Evolutionary conservation across 306 rosid genomes (phyloP).

Genomic region (Begonia peltatifolia): DNA sequence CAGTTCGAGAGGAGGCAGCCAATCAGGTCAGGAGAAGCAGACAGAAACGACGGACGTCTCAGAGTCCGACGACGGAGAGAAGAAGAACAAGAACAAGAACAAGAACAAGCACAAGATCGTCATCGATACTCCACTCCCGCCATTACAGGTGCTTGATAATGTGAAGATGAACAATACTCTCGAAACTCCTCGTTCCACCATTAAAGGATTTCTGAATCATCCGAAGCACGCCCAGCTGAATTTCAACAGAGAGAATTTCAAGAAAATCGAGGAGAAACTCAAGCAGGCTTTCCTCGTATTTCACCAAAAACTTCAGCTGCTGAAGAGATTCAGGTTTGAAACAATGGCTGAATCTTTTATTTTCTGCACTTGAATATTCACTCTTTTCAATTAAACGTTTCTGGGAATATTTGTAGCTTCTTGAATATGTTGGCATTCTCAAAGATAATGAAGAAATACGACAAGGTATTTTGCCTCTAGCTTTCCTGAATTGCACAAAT

Average conservation of each 20-base stretch:
- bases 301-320: constrained; percentile 43
- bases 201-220: constrained; percentile 28
- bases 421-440: constrained; percentile 51
- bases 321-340: constrained; percentile 41
- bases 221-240: constrained; percentile 17
- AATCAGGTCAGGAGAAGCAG: too few relatives aligned
- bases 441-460: constrained; percentile 81
- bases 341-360: neutral
- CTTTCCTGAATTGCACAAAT: neutral
- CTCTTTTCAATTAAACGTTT: constrained; percentile 4
- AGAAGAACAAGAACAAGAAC: too few relatives aligned
- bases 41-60: too few relatives aligned
- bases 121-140: neutral
- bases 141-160: constrained; percentile 15
- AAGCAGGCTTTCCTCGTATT: constrained; percentile 40
- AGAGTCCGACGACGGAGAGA: too few relatives aligned
- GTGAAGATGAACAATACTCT: constrained; percentile 40
- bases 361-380: neutral
- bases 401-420: constrained; percentile 29
- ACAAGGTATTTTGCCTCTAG: constrained; percentile 36
- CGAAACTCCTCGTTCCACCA: constrained; percentile 43
- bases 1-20: too few relatives aligned
- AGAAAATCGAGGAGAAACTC: constrained; percentile 41
- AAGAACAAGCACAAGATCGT: too few relatives aligned
- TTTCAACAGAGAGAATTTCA: constrained; percentile 39